Base-by-base conservation (phyloP, 495 filamentous ascomycete genomes). In the Penicillium ucsense region DNA sequence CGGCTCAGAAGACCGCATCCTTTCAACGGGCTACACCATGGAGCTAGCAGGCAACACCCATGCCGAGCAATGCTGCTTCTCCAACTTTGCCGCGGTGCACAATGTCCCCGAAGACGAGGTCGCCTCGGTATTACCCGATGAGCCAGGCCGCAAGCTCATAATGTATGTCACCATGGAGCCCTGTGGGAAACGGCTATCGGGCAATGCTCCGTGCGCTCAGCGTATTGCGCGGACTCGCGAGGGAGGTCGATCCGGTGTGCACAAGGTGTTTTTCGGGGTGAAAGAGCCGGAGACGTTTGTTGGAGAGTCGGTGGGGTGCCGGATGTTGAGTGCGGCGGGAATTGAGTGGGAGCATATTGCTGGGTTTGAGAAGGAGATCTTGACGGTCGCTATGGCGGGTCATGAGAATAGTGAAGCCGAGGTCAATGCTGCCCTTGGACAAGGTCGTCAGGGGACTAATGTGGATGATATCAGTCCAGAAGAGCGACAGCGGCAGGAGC, bases 141-240 rank as follows among this genome's bases (percentile, higher is more conserved):
- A 65, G 35, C 42, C 57, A 0, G 27, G 60, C 45, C 66, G 66
- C 1, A 66, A 65, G 35, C 70, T 84, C 3, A 75, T 81, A 8
- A 71, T 98, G 31, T 97, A 96, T 62, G 95, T 94, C 1, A 95
- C 89, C 0, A 85, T 98, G 72, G 92, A 97, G 67, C 92, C 92
- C 1, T 98, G 92, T 64, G 85, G 77, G 36, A 77, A 84, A 51
- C 72, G 92, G 41, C 63, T 92, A 31, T 89, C 82, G 38, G 90
- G 89, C 3, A 92, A 96, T 61, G 52, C 75, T 34, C 80, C 88
- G 0, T 98, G 92, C 56, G 85, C 86, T 8, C 80, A 94, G 52
- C 74, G 90, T 46, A 90, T 97, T 45, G 62, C 89, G 44, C 64
- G 69, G 36, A 79, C 85, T 12, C 57, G 60, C 31, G 57, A 55